Base-by-base conservation (phyloP, 805 yeast species). In the Wickerhamomyces bovis region DNA sequence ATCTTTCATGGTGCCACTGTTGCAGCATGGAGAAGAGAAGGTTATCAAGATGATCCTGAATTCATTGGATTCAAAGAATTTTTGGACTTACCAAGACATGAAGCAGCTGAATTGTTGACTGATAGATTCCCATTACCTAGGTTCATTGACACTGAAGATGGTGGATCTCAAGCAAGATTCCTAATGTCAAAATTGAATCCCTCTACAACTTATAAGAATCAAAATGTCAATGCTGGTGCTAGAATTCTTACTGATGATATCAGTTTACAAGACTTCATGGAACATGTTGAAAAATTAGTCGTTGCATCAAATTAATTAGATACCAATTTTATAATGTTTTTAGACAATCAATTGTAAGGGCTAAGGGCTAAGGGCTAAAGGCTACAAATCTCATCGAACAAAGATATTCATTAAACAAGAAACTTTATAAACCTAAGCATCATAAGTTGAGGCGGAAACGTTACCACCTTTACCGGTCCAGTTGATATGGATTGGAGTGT, bases 381-480 rank as follows among this genome's bases (percentile, higher is more conserved):
- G n/a, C n/a, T n/a, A n/a, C n/a, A n/a, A 31, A 31, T 31, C n/a
- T 31, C 18, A 31, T 31, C 19, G 15, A 28, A 28, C 31, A 38
- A 13, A 38, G 21, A 38, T 22, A 12, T 28, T 28, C 31, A 28
- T 28, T 28, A 28, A 28, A 25, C 11, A 11, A 8, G 3, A 28
- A 28, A 28, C 31, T 36, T 19, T 36, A 36, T 15, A 35, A 35
- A 18, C 51, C 71, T 79, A 92, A 72, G 97, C 98, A 64, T 83
- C 83, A 74, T 92, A 92, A 62, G 95, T 88, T 43, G 96, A 75
- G 54, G 99, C 96, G 61, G 97, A 86, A 58, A 90, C 87, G 73
- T 94, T 83, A 78, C 99, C 99, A 75, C 99, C 98, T 65, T 81
- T 83, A 71, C 98, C 98, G 58, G 98, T 92, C 99, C 99, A 92